Conservation (phyloP, 2,329 filamentous ascomycete species). For the Ceratocystis cacaofunesta region DNA sequence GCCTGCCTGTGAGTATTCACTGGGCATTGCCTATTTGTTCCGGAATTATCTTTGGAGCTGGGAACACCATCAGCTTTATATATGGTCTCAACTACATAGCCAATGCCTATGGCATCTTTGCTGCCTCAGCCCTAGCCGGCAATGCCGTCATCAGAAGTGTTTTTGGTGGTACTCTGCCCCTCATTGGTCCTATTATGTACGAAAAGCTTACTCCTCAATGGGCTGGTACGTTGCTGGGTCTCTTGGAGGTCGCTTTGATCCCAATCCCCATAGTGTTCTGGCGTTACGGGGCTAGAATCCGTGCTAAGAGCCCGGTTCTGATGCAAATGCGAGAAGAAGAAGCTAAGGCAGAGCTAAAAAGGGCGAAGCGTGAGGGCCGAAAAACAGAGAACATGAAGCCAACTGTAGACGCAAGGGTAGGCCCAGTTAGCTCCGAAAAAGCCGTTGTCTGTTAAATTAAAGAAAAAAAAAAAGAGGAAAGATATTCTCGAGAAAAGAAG, state of each 20-base stretch:
- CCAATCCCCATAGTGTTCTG: slow-evolving; percentile 74
- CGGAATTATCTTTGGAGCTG: slow-evolving; percentile 63
- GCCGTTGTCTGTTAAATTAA: neutral
- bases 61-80: slow-evolving; percentile 67
- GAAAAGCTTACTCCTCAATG: slow-evolving; percentile 54
- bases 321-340: slow-evolving; percentile 32
- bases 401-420: neutral
- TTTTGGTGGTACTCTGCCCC: slow-evolving; percentile 62
- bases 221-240: slow-evolving; percentile 60
- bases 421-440: neutral
- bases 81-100: slow-evolving; percentile 71
- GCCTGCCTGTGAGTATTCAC: slow-evolving; percentile 58
- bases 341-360: slow-evolving; percentile 21
- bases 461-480: neutral
- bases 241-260: slow-evolving; percentile 58
- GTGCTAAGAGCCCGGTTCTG: slow-evolving; percentile 36
- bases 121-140: slow-evolving; percentile 64
- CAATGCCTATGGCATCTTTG: slow-evolving; percentile 64
- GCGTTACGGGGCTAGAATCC: slow-evolving; percentile 39
- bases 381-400: neutral
- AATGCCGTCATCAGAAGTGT: slow-evolving; percentile 61
- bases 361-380: slow-evolving; percentile 7
- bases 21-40: slow-evolving; percentile 70
- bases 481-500: neutral
- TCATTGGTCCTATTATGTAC: slow-evolving; percentile 64